These are phyloP conservation scores for Alternaria hordeiaustralica DNA, from an alignment of 2,329 filamentous ascomycete species.

Conservation along the genomic window DNA sequence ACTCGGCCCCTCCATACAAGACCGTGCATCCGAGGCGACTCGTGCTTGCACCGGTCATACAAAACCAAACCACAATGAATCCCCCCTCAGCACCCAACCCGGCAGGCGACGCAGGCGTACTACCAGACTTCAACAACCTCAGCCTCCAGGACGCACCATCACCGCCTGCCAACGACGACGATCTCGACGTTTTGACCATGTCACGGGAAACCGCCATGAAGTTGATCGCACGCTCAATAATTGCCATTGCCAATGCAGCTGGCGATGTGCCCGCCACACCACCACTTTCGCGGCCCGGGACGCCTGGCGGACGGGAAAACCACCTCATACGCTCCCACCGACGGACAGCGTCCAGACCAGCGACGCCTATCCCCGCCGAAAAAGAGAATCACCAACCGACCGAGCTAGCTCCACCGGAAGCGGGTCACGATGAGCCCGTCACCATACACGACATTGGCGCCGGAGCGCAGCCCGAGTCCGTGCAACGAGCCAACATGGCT, in stretches of 20 bases:
- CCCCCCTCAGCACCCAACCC: constrained; percentile 50
- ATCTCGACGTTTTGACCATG: constrained; percentile 75
- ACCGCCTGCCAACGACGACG: constrained; percentile 48
- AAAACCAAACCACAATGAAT: constrained; percentile 29
- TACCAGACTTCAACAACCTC: constrained; percentile 44
- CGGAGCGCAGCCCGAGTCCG: constrained; percentile 73
- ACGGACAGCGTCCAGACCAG: constrained; percentile 47
- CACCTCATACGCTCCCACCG: constrained; percentile 33
- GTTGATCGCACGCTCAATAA: constrained; percentile 68
- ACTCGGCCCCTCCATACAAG: constrained; percentile 36
- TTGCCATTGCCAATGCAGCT: constrained; percentile 71
- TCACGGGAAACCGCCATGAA: constrained; percentile 77
- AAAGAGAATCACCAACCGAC: constrained; percentile 49
- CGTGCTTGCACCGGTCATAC: constrained; percentile 32
- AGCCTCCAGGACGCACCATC: constrained; percentile 46
- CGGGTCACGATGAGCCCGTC: constrained; percentile 56
- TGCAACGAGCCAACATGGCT: constrained; percentile 85
- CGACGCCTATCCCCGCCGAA: constrained; percentile 49
- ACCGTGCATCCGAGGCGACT: constrained; percentile 39
- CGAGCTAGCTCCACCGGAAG: constrained; percentile 58
- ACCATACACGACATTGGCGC: constrained; percentile 58
- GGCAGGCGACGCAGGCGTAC: constrained; percentile 49
- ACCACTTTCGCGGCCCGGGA: constrained; percentile 66
- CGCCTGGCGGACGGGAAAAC: constrained; percentile 55
- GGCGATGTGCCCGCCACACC: constrained; percentile 84